Conservation (phyloP, 768 basidiomycete genomes). For the Tricholoma bakamatsutake region DNA sequence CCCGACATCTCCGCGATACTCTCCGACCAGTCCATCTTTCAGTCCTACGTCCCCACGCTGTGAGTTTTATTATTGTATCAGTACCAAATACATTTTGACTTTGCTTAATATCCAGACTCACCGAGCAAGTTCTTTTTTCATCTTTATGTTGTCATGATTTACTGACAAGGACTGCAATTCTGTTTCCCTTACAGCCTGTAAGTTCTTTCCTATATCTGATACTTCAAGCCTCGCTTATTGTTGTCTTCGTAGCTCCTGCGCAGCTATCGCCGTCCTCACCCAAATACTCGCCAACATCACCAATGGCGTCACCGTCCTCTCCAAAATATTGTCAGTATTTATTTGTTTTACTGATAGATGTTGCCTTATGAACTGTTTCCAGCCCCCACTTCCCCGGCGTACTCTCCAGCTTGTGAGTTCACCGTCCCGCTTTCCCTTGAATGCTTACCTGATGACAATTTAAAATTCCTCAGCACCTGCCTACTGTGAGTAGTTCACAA, state of each 20-base stretch:
- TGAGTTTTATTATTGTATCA: constrained; percentile 33
- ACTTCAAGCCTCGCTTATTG: constrained; percentile 4
- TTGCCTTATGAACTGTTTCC: constrained; percentile 7
- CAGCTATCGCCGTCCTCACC: constrained; percentile 88
- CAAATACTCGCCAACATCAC: constrained; percentile 91
- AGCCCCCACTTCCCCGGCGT: constrained; percentile 86
- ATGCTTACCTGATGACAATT: background rate
- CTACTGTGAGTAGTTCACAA: constrained; percentile 53
- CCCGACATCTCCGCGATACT: constrained; percentile 86
- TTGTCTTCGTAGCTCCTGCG: constrained; percentile 51
- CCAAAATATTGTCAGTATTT: constrained; percentile 82
- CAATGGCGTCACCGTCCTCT: constrained; percentile 82
- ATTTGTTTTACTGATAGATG: constrained; percentile 1
- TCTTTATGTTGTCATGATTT: constrained; percentile 3
- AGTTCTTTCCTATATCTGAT: constrained; percentile 22
- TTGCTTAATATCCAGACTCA: constrained; percentile 46
- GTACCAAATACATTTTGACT: constrained; percentile 13
- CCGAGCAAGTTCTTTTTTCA: constrained; percentile 53
- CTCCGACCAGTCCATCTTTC: constrained; percentile 87
- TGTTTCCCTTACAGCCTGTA: constrained; percentile 48
- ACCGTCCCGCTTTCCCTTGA: background rate
- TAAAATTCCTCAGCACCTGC: constrained; percentile 51
- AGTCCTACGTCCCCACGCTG: constrained; percentile 91
- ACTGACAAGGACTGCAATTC: constrained; percentile 18
- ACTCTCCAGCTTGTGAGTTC: constrained; percentile 80